Evolutionary conservation across 2,329 filamentous ascomycete genomes (phyloP).

Genomic region (Arachnopeziza araneosa): DNA sequence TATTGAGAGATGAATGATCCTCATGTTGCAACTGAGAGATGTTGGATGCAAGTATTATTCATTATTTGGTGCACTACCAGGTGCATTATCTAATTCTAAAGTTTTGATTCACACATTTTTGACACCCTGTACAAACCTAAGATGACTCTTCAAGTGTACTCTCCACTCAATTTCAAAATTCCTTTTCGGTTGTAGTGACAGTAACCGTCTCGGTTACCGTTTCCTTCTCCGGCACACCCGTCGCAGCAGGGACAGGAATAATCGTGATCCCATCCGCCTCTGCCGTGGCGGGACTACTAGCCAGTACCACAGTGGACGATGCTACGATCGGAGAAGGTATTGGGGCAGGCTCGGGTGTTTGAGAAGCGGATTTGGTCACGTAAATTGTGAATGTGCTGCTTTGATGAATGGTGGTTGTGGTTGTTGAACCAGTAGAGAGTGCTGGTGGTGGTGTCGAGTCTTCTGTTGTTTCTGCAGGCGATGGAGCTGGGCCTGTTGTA

Average conservation of each 20-base stretch:
- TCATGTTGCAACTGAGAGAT: background rate
- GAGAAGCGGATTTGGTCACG: background rate
- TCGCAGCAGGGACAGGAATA: slow-evolving; percentile 8
- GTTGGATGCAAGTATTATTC: background rate
- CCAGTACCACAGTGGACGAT: background rate
- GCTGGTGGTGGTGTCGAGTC: background rate
- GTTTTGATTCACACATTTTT: background rate
- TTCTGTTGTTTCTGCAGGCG: background rate
- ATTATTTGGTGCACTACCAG: background rate
- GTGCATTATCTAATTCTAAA: background rate
- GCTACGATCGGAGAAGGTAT: background rate
- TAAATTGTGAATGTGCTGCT: background rate
- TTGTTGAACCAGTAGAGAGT: background rate
- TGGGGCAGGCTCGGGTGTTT: background rate
- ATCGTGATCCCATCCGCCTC: background rate
- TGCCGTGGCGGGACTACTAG: slow-evolving; percentile 1
- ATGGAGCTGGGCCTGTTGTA: background rate
- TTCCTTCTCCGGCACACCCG: slow-evolving; percentile 1
- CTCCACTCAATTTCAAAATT: background rate
- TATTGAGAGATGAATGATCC: too few species aligned
- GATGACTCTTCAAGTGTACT: background rate
- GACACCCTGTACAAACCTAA: background rate
- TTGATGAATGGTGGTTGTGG: background rate
- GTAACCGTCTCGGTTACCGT: slow-evolving; percentile 12
- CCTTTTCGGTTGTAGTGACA: slow-evolving; percentile 10